Conservation (phyloP, 768 basidiomycete genomes). For the Lyophyllum decastes region DNA sequence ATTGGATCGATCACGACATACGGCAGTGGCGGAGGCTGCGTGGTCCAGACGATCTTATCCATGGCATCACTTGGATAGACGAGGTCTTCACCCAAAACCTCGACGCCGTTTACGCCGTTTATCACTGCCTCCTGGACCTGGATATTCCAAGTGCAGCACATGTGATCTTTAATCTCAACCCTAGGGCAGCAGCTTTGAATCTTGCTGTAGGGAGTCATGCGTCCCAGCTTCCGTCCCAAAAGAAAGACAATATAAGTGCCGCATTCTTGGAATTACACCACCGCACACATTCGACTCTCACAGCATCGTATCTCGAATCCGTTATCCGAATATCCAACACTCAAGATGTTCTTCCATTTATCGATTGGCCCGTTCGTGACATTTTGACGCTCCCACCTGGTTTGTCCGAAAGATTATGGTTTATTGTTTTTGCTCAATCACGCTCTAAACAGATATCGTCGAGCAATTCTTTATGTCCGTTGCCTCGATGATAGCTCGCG, state of each 20-base stretch:
- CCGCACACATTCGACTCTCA: conserved; percentile 22
- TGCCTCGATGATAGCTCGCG: conserved; percentile 23
- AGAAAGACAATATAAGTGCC: conserved; percentile 24
- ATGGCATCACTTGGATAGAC: conserved; percentile 30
- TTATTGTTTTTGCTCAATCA: background rate
- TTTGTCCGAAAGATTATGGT: conserved; percentile 3
- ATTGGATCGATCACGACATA: conserved; percentile 31
- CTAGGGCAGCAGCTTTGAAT: background rate
- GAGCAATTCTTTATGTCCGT: conserved; percentile 29
- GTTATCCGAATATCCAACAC: conserved; percentile 31
- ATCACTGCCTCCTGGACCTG: conserved; percentile 24
- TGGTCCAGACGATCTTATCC: conserved; percentile 26
- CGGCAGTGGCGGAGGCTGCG: conserved; percentile 28
- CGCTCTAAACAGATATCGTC: conserved; percentile 18
- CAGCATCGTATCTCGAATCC: conserved; percentile 26
- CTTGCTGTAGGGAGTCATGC: background rate
- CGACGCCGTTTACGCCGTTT: conserved; percentile 27
- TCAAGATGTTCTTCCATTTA: conserved; percentile 31
- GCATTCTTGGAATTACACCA: conserved; percentile 31
- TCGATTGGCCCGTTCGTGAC: conserved; percentile 30
- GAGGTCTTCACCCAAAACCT: conserved; percentile 28
- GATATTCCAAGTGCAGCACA: conserved; percentile 23
- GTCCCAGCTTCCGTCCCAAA: background rate
- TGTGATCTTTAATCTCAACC: conserved; percentile 24
- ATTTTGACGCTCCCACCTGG: conserved; percentile 25